Base-by-base conservation (phyloP, 805 yeast species). In the Wickerhamia fluorescens region DNA sequence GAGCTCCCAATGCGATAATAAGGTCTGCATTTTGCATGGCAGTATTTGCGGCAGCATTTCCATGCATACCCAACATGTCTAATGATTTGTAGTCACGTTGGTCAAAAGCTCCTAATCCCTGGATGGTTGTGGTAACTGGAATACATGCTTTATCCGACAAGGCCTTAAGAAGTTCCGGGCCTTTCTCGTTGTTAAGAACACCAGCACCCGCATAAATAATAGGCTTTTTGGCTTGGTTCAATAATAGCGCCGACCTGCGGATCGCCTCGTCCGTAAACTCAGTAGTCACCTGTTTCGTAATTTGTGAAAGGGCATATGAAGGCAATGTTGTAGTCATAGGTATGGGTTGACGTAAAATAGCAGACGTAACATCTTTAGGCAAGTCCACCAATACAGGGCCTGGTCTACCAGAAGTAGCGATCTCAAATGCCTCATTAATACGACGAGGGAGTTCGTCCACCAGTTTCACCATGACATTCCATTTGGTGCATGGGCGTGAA, bases 51-150 rank as follows among this genome's bases (percentile, higher is more conserved):
- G 87, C 86, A 28, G 87, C 96, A 37, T 78, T 72, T 41, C 98
- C 98, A 61, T 92, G 98, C 98, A 92, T 92, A 47, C 98, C 98
- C 43, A 92, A 73, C 94, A 92, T 86, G 58, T 89, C 96, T 42
- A 92, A 62, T 15, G 96, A 80, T 58, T 87, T 86, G 41, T 78
- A 78, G 60, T 88, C 95, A 38, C 69, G 73, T 66, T 92, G 97
- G 61, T 92, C 96, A 49, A 79, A 92, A 6, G 94, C 83, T 45
- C 98, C 98, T 40, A 92, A 71, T 33, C 83, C 96, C 61, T 88
- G 97, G 34, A 92, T 56, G 29, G 96, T 83, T 16, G 97, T 92
- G 25, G 98, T 89, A 38, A 92, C 98, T 19, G 98, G 98, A 39
- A 92, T 89, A 51, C 73, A 68, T 16, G 95, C 95, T 62, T 80